Evolutionary conservation across 805 yeast species (phyloP), one percentile per base, ranked within the genome.

Genomic region (Maudiozyma pseudohumilis): DNA sequence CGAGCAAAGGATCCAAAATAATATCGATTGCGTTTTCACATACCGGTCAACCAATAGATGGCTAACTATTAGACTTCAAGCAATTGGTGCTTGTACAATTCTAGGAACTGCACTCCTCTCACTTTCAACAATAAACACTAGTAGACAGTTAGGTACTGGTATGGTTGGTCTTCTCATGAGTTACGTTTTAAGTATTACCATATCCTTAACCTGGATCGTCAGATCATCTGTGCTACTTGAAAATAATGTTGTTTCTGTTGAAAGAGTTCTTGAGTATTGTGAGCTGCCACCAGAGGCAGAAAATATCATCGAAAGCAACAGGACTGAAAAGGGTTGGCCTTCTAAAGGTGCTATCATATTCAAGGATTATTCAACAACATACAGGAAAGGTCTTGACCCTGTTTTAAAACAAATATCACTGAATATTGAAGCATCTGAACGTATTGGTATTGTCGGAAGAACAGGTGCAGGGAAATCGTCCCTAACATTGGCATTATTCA

Each of bases 381-480:
- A 80, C 48, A 69, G 80, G 43, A 71, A 64, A 8, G 70, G 74
- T 44, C 57, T 75, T 33, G 81, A 74, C 38, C 77, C 77, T 1
- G 84, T 78, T 3, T 58, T 80, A 48, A 70, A 64, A 29, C 53
- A 68, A 28, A 61, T 79, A 27, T 53, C 55, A 13, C 45, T 78
- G 20, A 53, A 63, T 2, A 67, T 80, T 31, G 60, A 67, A 17
- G 63, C 81, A 2, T 56, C 63, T 21, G 85, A 80, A 45, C 80
- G 80, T 47, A 59, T 80, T 43, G 87, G 87, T 38, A 75, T 80
- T 48, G 86, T 79, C 34, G 87, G 87, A 12, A 67, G 87, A 57
- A 80, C 88, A 1, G 87, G 88, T 32, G 84, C 88, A 3, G 88
- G 88, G 36, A 78, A 78, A 45, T 72, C 80, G 1, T 69, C 83